Conservation (phyloP, 108 stramenopile species). For the Skeletonema tropicum region DNA sequence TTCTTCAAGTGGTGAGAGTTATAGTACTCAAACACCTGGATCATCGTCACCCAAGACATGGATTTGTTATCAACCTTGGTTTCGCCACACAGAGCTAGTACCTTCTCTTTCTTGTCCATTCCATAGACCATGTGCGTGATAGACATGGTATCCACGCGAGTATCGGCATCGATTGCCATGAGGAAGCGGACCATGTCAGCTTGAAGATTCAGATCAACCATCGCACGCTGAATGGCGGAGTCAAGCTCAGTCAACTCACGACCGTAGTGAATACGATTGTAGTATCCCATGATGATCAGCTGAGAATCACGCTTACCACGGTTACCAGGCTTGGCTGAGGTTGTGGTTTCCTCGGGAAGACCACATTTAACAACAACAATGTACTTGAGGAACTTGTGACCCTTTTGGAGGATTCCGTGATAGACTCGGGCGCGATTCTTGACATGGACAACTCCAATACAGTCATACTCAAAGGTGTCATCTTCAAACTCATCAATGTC, state of each 20-base stretch:
- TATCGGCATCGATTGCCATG: conserved; percentile 68
- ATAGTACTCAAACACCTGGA: conserved; percentile 29
- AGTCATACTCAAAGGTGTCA: conserved; percentile 54
- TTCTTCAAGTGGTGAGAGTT: conserved; percentile 61
- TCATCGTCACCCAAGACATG: conserved; percentile 47
- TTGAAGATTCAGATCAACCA: conserved; percentile 53
- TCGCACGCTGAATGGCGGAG: conserved; percentile 45
- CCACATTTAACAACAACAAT: conserved; percentile 61
- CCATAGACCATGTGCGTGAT: conserved; percentile 60
- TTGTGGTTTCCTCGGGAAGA: conserved; percentile 46
- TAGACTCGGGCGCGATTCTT: conserved; percentile 59
- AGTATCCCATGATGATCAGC: conserved; percentile 58
- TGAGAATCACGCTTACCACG: conserved; percentile 71
- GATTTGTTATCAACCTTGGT: conserved; percentile 69
- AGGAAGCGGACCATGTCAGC: conserved; percentile 59
- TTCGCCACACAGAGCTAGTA: conserved; percentile 61
- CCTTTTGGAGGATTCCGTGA: conserved; percentile 57
- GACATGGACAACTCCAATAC: conserved; percentile 44
- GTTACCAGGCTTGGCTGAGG: conserved; percentile 57
- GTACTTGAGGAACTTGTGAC: conserved; percentile 59
- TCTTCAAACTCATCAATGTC: conserved; percentile 59
- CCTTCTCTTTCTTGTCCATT: conserved; percentile 60
- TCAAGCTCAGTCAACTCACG: conserved; percentile 57
- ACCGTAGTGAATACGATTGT: conserved; percentile 63
- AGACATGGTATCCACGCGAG: conserved; percentile 51